Evolutionary conservation across 345 rosid genomes (phyloP), one percentile per base, ranked within the genome.

Genomic region (Lepidium didymum): DNA sequence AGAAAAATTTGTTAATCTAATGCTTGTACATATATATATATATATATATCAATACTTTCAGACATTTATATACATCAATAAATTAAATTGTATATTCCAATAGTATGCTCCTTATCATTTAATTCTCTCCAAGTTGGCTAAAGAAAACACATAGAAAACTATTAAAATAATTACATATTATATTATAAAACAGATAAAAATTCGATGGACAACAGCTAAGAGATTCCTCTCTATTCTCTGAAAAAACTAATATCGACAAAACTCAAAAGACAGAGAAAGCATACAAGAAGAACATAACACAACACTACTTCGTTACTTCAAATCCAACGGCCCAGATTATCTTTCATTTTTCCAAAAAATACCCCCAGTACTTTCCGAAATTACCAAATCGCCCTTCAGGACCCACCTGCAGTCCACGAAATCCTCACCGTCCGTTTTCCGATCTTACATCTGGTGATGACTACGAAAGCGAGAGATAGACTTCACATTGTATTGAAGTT

Each of bases 401-500:
- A 21, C 64, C 64, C 56, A 36, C 31, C 54, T 47, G 23, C 65
- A 3, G 18, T 14, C 62, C 36, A 5, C 10, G 23, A 29, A 42
- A 59, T 60, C 53, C 1, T 33, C 18, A 6, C 51, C 43, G 43
- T 31, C 43, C 59, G 13, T 16, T 19, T 35, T 1, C 34, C 50
- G 21, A 16, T 47, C 63, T 42, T 69, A 3, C 21, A 60, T 50
- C 53, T 13, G 37, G 34, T 68, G 75, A 62, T 23, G 11, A 46
- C 59, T 44, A 53, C 41, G 78, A 25, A 2, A 45, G 62, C 23
- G 87, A 79, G 58, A 90, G 85, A 77, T 88, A 94, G 41, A 94
- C 99, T 70, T 81, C 89, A 70, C 90, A 83, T 15, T 87, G 96
- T 44, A 94, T 69, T 13, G 86, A 73, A 14, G 95, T 84, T 46